phyloP scores from a whole-genome alignment of 2,329 filamentous ascomycete species.

The Incumbomyces delicatus region DNA sequence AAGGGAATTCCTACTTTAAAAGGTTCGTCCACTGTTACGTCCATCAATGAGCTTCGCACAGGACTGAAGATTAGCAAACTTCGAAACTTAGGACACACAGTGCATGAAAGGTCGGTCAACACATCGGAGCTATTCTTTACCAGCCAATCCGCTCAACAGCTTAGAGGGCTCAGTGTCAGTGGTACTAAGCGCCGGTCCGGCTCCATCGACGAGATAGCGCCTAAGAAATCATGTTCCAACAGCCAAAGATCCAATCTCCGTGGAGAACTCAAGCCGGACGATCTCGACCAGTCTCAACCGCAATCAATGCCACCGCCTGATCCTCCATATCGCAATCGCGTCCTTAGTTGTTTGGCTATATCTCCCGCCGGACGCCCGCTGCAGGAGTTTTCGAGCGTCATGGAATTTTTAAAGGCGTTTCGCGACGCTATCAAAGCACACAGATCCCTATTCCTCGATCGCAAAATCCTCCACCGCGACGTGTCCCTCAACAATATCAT shows the following conservation, averaged over 20 bases:
- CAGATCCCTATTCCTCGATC: slow-evolving; percentile 26
- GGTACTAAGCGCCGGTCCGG: slow-evolving; percentile 1
- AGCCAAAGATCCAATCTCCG: neutral
- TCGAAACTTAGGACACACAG: neutral
- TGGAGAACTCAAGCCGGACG: neutral
- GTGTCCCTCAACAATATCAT: slow-evolving; percentile 33
- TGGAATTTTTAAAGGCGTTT: slow-evolving; percentile 27
- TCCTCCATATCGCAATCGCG: slow-evolving; percentile 22
- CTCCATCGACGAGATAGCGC: neutral
- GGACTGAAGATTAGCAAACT: neutral
- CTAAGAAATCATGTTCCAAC: neutral
- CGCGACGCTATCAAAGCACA: slow-evolving; percentile 30
- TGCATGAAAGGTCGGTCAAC: neutral
- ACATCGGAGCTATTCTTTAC: neutral
- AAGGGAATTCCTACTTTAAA: neutral
- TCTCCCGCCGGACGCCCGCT: slow-evolving; percentile 24
- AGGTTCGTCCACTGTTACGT: neutral
- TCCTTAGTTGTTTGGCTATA: slow-evolving; percentile 25
- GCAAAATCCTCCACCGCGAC: slow-evolving; percentile 29
- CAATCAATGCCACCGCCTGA: neutral
- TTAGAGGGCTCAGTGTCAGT: slow-evolving; percentile 1
- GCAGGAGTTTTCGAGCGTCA: slow-evolving; percentile 20
- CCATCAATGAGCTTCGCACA: neutral
- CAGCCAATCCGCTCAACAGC: neutral
- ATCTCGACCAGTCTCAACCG: neutral